Base-by-base conservation (phyloP, 1,139 yeast species). In the Kodamaea plutei region DNA sequence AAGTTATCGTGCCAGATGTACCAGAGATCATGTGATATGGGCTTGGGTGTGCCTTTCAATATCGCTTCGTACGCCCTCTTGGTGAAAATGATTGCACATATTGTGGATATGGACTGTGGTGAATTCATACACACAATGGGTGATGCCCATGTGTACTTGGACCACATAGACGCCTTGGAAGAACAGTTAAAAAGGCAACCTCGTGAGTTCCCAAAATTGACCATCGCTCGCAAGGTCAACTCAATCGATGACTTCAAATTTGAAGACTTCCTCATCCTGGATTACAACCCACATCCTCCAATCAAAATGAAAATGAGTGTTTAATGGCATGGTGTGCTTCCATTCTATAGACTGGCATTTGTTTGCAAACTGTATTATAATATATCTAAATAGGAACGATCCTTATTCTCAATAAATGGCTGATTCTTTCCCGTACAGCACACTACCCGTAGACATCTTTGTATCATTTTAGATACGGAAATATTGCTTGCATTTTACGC, bases 21-120 rank as follows among this genome's bases (percentile, higher is more conserved):
- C 59, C 99, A 91, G 61, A 75, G 99, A 49, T 85, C 96, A n/a
- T 91, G 97, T 60, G 99, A 91, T 52, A 89, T 91, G 96, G 99
- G 99, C 1, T 73, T 91, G 21, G 99, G 99, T 8, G 97, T 91
- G 10, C 99, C 99, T 0, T 91, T 91, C 59, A 93, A 91, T 54
- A 91, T 93, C 50, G 98, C 99, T 0, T 87, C 96, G 0, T 91
- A 91, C 54, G 95, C 98, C 0, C 65, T 91, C 37, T 68, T 91
- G 41, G 88, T 96, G 3, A 82, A 75, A 48, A 91, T 91, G 97
- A 84, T 91, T 45, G 98, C 99, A 2, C 89, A 85, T 44, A 84
- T 91, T 8, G 89, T 88, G 28, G 95, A 77, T 42, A 80, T 89
- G 84, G 94, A 88, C 47, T 83, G 95, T 44, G 97, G 97, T 19